Conservation (phyloP, 108 stramenopile species). For the Discostella stelligeroides region DNA sequence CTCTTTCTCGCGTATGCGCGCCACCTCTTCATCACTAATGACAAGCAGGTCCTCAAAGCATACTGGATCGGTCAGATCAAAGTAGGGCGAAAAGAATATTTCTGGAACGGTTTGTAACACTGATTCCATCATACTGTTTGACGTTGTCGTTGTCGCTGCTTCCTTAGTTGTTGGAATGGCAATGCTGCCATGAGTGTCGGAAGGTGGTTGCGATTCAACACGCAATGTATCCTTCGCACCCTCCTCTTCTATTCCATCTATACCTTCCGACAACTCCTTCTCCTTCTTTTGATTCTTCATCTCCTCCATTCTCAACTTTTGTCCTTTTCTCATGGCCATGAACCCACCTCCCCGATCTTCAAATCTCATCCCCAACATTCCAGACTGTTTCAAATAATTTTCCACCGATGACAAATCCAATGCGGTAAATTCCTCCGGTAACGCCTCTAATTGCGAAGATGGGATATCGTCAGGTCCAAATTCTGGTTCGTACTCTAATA, state of each 20-base stretch:
- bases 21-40: slow-evolving; percentile 48
- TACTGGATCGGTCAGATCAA: slow-evolving; percentile 80
- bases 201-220: neutral
- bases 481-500: slow-evolving; percentile 46
- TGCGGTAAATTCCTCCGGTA: slow-evolving; percentile 37
- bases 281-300: neutral
- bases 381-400: slow-evolving; percentile 35
- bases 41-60: slow-evolving; percentile 75
- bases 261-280: neutral
- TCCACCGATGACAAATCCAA: slow-evolving; percentile 48
- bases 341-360: slow-evolving; percentile 56
- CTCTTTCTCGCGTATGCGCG: slow-evolving; percentile 47
- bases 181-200: no score
- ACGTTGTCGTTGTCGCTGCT: slow-evolving; percentile 17
- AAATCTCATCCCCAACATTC: slow-evolving; percentile 53
- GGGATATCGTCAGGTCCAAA: slow-evolving; percentile 53
- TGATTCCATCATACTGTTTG: slow-evolving; percentile 19
- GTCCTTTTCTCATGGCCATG: slow-evolving; percentile 24
- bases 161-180: neutral
- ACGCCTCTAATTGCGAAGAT: slow-evolving; percentile 38
- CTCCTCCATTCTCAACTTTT: slow-evolving; percentile 4
- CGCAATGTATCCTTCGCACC: neutral
- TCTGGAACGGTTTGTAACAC: slow-evolving; percentile 57
- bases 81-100: slow-evolving; percentile 67
- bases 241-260: slow-evolving; percentile 3